These are phyloP conservation scores for Moesziomyces antarcticus DNA, from an alignment of 1,284 basidiomycete species.

Conservation along the genomic window DNA sequence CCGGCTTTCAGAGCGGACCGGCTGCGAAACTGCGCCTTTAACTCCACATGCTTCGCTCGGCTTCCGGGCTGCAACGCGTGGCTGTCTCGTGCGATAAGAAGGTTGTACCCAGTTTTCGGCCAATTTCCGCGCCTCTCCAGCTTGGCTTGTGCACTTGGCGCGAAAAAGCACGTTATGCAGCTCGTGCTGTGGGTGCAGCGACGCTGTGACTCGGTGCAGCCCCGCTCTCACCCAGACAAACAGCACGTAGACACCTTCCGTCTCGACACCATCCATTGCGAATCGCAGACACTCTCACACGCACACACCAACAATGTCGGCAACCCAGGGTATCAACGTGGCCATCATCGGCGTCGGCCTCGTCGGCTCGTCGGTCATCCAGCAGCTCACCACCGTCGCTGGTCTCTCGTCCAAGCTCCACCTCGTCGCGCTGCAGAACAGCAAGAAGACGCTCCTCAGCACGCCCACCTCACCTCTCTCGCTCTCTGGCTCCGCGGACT, in stretches of 20 bases:
- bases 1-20: conserved; percentile 31
- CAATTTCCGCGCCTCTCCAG: conserved; percentile 9
- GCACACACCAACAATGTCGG: conserved; percentile 24
- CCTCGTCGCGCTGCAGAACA: conserved; percentile 65
- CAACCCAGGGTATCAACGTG: conserved; percentile 55
- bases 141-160: conserved; percentile 21
- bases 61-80: neutral
- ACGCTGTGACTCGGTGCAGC: conserved; percentile 12
- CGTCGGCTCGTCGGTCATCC: conserved; percentile 64
- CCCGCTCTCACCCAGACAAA: neutral
- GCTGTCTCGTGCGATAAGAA: conserved; percentile 38
- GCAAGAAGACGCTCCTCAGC: conserved; percentile 64
- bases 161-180: conserved; percentile 21
- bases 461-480: conserved; percentile 31
- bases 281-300: neutral
- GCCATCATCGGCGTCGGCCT: conserved; percentile 66
- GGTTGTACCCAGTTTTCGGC: conserved; percentile 7
- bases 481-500: conserved; percentile 40
- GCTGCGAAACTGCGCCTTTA: neutral
- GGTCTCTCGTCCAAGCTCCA: conserved; percentile 47
- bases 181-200: neutral
- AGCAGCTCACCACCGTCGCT: conserved; percentile 57
- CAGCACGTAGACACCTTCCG: neutral
- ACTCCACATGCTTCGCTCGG: conserved; percentile 26
- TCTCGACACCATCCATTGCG: neutral